Base-by-base conservation (phyloP, 495 filamentous ascomycete genomes). In the Apodospora peruviana region DNA sequence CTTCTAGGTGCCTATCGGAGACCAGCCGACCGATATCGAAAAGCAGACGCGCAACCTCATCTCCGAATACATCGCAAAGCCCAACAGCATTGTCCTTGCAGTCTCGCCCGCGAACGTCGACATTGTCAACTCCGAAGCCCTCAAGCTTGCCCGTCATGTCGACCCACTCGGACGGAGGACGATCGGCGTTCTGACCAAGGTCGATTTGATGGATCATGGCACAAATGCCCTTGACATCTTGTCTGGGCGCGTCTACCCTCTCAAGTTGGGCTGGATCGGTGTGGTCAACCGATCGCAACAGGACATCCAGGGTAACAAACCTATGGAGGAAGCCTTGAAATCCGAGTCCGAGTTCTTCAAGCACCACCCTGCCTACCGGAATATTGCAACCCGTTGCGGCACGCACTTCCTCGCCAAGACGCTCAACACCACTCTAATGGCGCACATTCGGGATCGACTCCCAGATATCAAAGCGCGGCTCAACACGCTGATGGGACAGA, bases 401-500 rank as follows among this genome's bases (percentile, higher is more conserved):
- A 99, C 93, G 7, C 91, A 95, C 47, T 97, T 87, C 61, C 72
- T 99, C 35, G 93, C 93, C 35, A 99, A 95, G 77, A 93, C 86
- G 18, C 77, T 99, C 45, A 99, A 97, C 60, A 83, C 82, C 35
- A 97, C 91, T 4, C 75, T 99, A 48, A 97, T 97, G 93, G 69
- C 83, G 16, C 93, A 99, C 60, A 99, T 99, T 63, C 87, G 93
- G 32, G 94, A 97, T 60, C 81, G 93, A 22, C 67, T 99, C 45
- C 93, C 93, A 3, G 93, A 99, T 68, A 99, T 99, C 69, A 99
- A 99, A 66, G 93, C 93, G 20, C 82, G 93, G 22, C 75, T 99
- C 32, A 99, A 99, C 59, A 99, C 93, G 0, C 67, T 99, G 43
- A 99, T 99, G 94, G 93, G 93, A 5, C 93, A 99, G 65, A 99